Conservation (phyloP, 2,329 filamentous ascomycete genomes). For the Ascochyta pisi region DNA sequence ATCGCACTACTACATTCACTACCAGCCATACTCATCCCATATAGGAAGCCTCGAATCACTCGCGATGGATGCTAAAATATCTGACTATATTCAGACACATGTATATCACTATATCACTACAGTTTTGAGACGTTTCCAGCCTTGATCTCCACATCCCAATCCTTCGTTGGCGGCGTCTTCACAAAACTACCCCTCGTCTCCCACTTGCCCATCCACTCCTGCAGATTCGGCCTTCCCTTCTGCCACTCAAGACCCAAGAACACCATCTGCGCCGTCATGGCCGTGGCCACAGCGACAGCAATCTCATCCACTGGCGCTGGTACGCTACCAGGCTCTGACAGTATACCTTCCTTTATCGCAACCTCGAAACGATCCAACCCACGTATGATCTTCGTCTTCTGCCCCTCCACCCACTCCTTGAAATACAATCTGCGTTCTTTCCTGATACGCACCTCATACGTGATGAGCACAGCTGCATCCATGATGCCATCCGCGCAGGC, state of each 20-base stretch:
- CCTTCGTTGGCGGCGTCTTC: constrained; percentile 23
- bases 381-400: constrained; percentile 35
- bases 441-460: constrained; percentile 37
- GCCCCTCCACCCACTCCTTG: constrained; percentile 39
- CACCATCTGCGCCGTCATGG: constrained; percentile 17
- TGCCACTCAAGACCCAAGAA: constrained; percentile 29
- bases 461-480: constrained; percentile 38
- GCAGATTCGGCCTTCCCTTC: constrained; percentile 25
- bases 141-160: constrained; percentile 21
- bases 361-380: constrained; percentile 35
- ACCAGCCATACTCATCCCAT: too few species aligned
- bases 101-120: background rate
- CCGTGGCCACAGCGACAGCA: constrained; percentile 30
- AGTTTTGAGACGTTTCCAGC: constrained; percentile 13
- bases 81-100: too few species aligned
- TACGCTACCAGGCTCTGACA: constrained; percentile 14
- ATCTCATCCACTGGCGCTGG: constrained; percentile 30
- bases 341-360: constrained; percentile 22
- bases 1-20: too few species aligned
- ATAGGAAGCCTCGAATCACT: too few species aligned
- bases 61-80: too few species aligned
- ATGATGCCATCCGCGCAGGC: constrained; percentile 40
- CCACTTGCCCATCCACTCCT: constrained; percentile 36
- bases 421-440: constrained; percentile 31
- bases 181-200: constrained; percentile 29